Conservation (phyloP, 495 filamentous ascomycete species). For the Talaromyces trachyspermus region DNA sequence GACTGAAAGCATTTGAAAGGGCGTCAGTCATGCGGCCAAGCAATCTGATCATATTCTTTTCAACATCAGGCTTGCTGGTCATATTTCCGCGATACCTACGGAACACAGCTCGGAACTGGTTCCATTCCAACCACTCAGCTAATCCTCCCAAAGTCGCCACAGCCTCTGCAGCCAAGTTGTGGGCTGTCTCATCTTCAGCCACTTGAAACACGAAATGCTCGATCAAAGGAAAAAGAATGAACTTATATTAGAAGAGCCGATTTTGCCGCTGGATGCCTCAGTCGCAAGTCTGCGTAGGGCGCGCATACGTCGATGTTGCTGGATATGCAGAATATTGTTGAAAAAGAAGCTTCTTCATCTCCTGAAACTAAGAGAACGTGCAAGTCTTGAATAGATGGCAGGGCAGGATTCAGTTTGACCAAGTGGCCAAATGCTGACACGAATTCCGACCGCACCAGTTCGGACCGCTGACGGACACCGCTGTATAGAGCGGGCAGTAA, state of each 20-base stretch:
- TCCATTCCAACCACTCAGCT: constrained; percentile 75
- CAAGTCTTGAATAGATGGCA: constrained; percentile 68
- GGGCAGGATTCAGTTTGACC: constrained; percentile 59
- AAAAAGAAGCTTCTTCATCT: constrained; percentile 94
- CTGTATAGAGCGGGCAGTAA: constrained; percentile 69
- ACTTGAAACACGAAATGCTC: constrained; percentile 89
- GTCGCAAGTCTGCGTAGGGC: constrained; percentile 69
- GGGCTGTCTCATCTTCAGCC: constrained; percentile 65
- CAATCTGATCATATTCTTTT: constrained; percentile 78
- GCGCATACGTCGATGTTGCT: constrained; percentile 77
- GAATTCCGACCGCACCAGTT: constrained; percentile 77
- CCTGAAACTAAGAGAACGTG: constrained; percentile 60
- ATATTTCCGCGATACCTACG: constrained; percentile 74
- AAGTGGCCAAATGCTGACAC: constrained; percentile 70
- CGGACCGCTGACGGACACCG: constrained; percentile 67
- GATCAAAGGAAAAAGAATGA: constrained; percentile 86
- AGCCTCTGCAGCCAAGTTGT: constrained; percentile 79
- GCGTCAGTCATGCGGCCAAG: constrained; percentile 75
- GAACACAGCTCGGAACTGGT: constrained; percentile 78
- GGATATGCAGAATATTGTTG: constrained; percentile 83
- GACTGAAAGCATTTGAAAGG: constrained; percentile 46
- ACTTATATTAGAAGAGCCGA: constrained; percentile 69
- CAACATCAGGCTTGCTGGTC: constrained; percentile 69
- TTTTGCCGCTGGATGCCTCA: constrained; percentile 51
- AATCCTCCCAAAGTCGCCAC: constrained; percentile 66